Base-by-base conservation (phyloP, 148 eudicot genomes). In the Polygonum maritimum region DNA sequence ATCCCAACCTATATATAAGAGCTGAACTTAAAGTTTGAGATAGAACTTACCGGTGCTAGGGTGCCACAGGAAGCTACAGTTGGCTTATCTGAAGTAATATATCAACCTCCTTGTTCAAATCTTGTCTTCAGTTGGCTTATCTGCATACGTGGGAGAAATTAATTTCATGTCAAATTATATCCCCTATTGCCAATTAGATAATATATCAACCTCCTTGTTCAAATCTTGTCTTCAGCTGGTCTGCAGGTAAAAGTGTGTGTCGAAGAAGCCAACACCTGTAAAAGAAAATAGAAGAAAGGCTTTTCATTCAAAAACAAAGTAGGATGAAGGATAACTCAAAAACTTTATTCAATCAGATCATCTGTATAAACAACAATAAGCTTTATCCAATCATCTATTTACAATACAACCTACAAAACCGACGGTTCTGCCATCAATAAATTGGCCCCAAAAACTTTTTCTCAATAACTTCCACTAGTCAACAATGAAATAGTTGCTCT, bases 41-140 rank as follows among this genome's bases (percentile, higher is more conserved):
- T 79, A 22, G 69, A 36, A 62, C 44, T 85, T 41, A 95, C 98
- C 97, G 92, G 74, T 65, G 94, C 91, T 58, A 95, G 89, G 77
- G 98, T 92, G 67, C 97, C 98, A 80, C 97, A 95, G 2, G 98
- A 95, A 48, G 93, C 77, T 48, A 86, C 82, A 74, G 88, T 54
- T 41, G 31, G 31, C 31, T 26, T 26, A 26, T 26, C 31, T 26
- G 31, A 26, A 26, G 31, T 26, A 26, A 26, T 26, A 26, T 26
- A 26, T 26, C 31, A 26, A 95, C 98, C 98, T 89, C 89, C 89
- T 54, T 83, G 82, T 35, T 92, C 97, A 79, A 88, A 88, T 79
- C 76, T 89, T 80, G 88, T 85, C 84, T 87, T 90, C 76, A 95
- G 91, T 86, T 90, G 98, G 94, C 76, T 75, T 78, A 38, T 89